phyloP scores from a whole-genome alignment of 2,329 filamentous ascomycete genomes.

The Penicillium sp. region DNA sequence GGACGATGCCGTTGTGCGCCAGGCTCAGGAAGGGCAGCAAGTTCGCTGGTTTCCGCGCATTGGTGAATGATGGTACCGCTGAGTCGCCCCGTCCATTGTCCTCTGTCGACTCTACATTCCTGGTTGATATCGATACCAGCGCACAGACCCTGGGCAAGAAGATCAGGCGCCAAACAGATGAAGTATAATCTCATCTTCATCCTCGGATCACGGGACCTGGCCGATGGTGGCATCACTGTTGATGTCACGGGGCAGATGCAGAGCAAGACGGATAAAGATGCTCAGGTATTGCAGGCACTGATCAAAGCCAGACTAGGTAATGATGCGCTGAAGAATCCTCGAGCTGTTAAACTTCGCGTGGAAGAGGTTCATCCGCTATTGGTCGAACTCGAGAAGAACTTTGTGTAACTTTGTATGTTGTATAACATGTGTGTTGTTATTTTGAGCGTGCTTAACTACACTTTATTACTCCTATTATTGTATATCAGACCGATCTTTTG shows the following conservation, averaged over 20 bases:
- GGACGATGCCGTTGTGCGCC: constrained; percentile 46
- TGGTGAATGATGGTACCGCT: constrained; percentile 22
- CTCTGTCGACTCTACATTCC: constrained; percentile 59
- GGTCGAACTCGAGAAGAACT: constrained; percentile 38
- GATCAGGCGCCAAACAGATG: constrained; percentile 67
- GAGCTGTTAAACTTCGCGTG: constrained; percentile 37
- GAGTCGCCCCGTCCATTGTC: constrained; percentile 40
- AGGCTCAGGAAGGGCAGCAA: constrained; percentile 49
- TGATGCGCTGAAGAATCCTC: constrained; percentile 32
- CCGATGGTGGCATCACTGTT: constrained; percentile 53
- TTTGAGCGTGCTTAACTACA: constrained; percentile 15
- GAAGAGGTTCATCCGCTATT: constrained; percentile 39
- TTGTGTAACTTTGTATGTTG: constrained; percentile 29
- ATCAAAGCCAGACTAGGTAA: constrained; percentile 27
- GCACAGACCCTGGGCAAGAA: constrained; percentile 65
- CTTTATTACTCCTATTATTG: neutral
- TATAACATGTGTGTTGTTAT: neutral
- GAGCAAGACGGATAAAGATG: constrained; percentile 37
- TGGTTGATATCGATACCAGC: constrained; percentile 68
- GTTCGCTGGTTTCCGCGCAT: constrained; percentile 45
- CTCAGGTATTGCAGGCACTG: constrained; percentile 27
- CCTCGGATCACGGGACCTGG: constrained; percentile 65
- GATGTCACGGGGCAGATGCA: constrained; percentile 44
- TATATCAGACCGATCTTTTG: constrained; percentile 3
- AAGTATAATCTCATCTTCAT: constrained; percentile 73